Evolutionary conservation across 805 yeast genomes (phyloP), one percentile per base, ranked within the genome.

Genomic region (Candida dendrica): DNA sequence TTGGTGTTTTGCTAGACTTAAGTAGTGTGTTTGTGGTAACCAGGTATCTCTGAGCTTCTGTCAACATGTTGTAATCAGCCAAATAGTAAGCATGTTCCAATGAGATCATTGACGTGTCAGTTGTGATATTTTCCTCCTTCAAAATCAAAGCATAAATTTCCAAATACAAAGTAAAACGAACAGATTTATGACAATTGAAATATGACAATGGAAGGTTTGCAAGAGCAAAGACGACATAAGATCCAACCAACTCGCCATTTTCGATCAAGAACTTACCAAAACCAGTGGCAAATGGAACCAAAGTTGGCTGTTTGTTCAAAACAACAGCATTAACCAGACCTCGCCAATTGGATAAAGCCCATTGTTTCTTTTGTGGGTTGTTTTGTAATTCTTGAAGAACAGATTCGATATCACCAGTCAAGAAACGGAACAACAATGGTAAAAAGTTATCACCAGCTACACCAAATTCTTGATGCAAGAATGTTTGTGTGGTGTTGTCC

Each of bases 31-130:
- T 50, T 9, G 82, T 66, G 16, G 57, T 49, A 47, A 85, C 95
- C 38, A 75, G 59, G 47, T 82, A 81, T 50, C 68, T 79, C 37
- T 81, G 79, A 3, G 95, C 80, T 16, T 75, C 81, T 1, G 69
- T 46, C 14, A 69, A 55, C 30, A 64, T 56, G 2, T 91, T 93
- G 46, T 71, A 64, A 49, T 89, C 97, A 3, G 84, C 81, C 46
- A 89, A 66, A 19, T 71, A 63, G 37, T 72, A 71, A 0, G 93
- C 93, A 52, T 85, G 93, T 22, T 68, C 68, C 34, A 86, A 61
- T 55, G 84, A 85, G 48, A 75, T 67, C 0, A 77, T 69, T 14
- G 84, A 54, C 50, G 84, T 60, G 47, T 79, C 84, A 13, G 53
- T 48, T 24, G 35, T 29, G 15, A 56, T 49, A 0, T 65, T 64